Evolutionary conservation across 2,329 filamentous ascomycete species (phyloP), one percentile per base, ranked within the genome.

Genomic region (Juglanconis sp.): DNA sequence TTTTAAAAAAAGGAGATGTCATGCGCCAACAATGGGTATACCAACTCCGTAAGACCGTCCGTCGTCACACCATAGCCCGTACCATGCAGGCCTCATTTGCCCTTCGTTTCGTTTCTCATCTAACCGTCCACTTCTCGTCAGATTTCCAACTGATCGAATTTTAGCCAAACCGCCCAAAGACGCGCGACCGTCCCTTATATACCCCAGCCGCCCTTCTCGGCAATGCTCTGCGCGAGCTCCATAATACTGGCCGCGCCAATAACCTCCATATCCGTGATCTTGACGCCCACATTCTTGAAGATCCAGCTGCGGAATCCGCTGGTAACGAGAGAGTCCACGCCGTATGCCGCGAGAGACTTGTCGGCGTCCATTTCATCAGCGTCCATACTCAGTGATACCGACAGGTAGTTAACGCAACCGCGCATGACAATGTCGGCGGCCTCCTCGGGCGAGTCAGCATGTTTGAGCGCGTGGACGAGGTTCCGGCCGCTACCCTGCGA

Each of bases 271-370:
- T 78, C 62, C 15, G 50, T 64, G 17, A 64, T 35, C 60, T 63
- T 80, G 13, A 77, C 74, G 67, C 81, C 73, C 61, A 80, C 75
- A 68, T 80, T 78, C 59, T 78, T 75, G 13, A 76, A 77, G 56
- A 81, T 78, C 72, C 77, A 81, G 69, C 81, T 81, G 24, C 79
- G 76, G 56, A 81, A 72, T 69, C 81, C 79, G 52, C 81, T 79
- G 0, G 79, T 78, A 15, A 80, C 76, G 4, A 82, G 73, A 3
- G 78, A 81, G 68, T 81, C 79, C 8, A 81, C 72, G 13, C 73
- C 73, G 67, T 77, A 78, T 67, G 71, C 74, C 57, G 68, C 77
- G 64, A 74, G 70, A 38, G 69, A 77, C 47, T 68, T 73, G 3
- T 73, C 76, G 53, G 76, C 69, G 66, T 82, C 80, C 65, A 82